Evolutionary conservation across 805 yeast genomes (phyloP).

Genomic region (Kuraishia cidri): DNA sequence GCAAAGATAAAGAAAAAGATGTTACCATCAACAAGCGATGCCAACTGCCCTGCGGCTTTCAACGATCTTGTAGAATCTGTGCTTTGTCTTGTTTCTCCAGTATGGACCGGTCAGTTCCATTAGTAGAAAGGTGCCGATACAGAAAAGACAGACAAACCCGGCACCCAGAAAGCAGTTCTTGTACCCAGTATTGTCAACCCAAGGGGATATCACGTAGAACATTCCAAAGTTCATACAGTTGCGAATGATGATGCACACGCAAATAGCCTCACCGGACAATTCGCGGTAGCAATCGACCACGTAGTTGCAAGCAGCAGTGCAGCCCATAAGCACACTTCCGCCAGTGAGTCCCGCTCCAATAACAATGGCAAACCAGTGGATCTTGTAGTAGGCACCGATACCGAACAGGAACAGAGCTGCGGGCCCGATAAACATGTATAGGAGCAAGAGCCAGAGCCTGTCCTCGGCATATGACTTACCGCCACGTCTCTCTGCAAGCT

Average conservation of each 20-base stretch:
- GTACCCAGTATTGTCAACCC: constrained; percentile 41
- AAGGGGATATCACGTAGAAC: constrained; percentile 51
- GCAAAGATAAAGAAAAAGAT: neutral
- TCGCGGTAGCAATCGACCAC: constrained; percentile 48
- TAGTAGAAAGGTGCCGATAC: constrained; percentile 34
- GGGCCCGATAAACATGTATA: constrained; percentile 42
- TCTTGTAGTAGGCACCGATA: constrained; percentile 45
- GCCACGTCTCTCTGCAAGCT: constrained; percentile 35
- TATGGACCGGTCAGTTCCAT: constrained; percentile 25
- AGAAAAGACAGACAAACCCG: constrained; percentile 40
- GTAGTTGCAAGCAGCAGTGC: constrained; percentile 42
- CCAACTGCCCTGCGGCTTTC: constrained; percentile 9
- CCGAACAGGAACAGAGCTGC: constrained; percentile 54
- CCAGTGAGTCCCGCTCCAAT: constrained; percentile 50
- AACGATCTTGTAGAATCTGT: constrained; percentile 23
- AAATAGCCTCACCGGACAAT: constrained; percentile 43
- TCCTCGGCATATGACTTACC: constrained; percentile 51
- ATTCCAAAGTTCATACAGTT: constrained; percentile 52
- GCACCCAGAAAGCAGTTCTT: constrained; percentile 51
- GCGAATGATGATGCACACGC: constrained; percentile 47
- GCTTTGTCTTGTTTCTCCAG: constrained; percentile 25
- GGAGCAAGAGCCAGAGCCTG: constrained; percentile 41
- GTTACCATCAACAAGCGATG: neutral
- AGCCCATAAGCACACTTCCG: constrained; percentile 44
- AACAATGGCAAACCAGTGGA: constrained; percentile 47